Evolutionary conservation across 257 asterid species (phyloP).

Genomic region (Nicotiana knightiana): DNA sequence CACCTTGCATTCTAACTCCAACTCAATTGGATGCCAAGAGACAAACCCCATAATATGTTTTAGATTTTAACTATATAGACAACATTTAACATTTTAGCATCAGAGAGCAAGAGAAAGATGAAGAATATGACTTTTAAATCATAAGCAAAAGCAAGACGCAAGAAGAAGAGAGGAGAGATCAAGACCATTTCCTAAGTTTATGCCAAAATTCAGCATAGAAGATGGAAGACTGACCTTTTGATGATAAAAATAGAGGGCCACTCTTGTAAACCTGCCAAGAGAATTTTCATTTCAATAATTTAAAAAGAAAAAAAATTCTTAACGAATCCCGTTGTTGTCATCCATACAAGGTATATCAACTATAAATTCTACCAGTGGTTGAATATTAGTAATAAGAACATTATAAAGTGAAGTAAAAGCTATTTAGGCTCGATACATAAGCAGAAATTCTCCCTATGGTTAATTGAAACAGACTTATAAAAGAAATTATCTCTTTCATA

Average conservation of each 20-base stretch:
- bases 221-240: constrained; percentile 60
- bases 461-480: too few species aligned
- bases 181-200: background rate
- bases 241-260: constrained; percentile 89
- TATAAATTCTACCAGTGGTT: background rate
- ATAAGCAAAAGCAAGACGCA: background rate
- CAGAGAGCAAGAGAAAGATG: background rate
- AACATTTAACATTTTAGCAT: too few species aligned
- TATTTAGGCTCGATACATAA: background rate
- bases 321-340: too few species aligned
- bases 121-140: background rate
- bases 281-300: background rate
- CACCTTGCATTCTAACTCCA: background rate
- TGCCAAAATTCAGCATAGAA: background rate
- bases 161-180: background rate
- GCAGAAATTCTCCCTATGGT: too few species aligned
- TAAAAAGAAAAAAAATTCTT: too few species aligned
- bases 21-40: background rate
- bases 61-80: background rate
- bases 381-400: background rate
- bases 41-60: background rate
- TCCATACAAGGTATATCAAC: background rate
- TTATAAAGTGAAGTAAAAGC: background rate
- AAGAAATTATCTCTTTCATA: background rate
- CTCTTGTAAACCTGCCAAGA: constrained; percentile 84